A percentile compares a stretch with the other conserved stretches of the same genome.
Evolutionary conservation across 1,284 basidiomycete species (phyloP).

Genomic region (Boletellus deceptivus): DNA sequence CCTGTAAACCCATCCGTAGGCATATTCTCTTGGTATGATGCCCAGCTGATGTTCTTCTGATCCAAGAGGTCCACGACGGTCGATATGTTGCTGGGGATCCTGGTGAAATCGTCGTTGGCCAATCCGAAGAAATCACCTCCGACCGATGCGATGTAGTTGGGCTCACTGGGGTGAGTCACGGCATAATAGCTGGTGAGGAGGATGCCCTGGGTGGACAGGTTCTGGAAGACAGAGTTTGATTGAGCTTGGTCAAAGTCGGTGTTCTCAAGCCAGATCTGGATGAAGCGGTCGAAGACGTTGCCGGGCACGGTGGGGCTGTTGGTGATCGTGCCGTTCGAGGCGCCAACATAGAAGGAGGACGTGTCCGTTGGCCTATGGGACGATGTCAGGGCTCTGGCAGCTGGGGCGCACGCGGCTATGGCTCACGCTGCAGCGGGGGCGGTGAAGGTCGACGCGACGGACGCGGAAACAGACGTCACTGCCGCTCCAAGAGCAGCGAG

Average conservation of each 20-base stretch:
- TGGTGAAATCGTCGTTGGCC: constrained; percentile 44
- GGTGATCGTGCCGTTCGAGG: constrained; percentile 27
- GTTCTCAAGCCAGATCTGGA: constrained; percentile 61
- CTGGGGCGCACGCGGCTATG: background rate
- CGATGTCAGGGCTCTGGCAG: background rate
- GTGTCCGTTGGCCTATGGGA: constrained; percentile 25
- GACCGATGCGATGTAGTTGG: constrained; percentile 54
- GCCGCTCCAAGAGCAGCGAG: constrained; percentile 13
- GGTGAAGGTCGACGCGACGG: constrained; percentile 28
- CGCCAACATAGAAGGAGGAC: constrained; percentile 29
- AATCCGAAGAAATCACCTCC: constrained; percentile 66
- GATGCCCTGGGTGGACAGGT: constrained; percentile 52
- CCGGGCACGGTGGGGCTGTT: constrained; percentile 36
- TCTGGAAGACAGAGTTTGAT: constrained; percentile 44
- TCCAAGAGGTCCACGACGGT: constrained; percentile 66
- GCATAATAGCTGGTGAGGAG: constrained; percentile 51
- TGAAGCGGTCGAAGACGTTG: constrained; percentile 53
- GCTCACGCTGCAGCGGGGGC: constrained; percentile 30
- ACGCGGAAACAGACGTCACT: constrained; percentile 24
- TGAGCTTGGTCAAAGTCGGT: constrained; percentile 44
- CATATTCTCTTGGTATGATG: constrained; percentile 60
- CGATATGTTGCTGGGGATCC: constrained; percentile 43
- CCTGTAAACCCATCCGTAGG: constrained; percentile 52
- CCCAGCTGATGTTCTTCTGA: constrained; percentile 54
- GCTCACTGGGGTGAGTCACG: constrained; percentile 65